Conservation (phyloP, 2,329 filamentous ascomycete species). For the Aspergillus flavus region DNA sequence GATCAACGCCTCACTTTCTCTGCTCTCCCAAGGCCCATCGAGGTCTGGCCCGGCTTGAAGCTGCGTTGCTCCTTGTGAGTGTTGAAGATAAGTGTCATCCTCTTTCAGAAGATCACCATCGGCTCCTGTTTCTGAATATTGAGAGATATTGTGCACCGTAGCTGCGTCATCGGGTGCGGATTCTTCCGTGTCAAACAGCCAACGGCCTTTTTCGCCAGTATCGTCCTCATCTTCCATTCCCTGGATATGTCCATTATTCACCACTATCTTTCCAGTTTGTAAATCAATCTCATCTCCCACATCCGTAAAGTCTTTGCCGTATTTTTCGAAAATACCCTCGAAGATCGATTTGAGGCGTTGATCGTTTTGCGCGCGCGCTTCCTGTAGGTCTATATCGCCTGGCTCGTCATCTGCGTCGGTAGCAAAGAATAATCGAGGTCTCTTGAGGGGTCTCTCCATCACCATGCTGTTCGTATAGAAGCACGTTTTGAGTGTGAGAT, state of each 20-base stretch:
- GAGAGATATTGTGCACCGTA: conserved; percentile 1
- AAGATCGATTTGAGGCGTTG: conserved; percentile 78
- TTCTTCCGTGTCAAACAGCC: conserved; percentile 12
- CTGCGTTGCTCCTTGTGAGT: conserved; percentile 9
- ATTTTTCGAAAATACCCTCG: conserved; percentile 87
- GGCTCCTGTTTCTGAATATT: conserved; percentile 8
- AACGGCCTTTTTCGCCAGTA: conserved; percentile 16
- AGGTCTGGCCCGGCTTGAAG: conserved; percentile 10
- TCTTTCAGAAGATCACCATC: conserved; percentile 9
- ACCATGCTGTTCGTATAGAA: background rate
- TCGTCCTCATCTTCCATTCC: conserved; percentile 34
- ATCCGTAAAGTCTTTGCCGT: conserved; percentile 77
- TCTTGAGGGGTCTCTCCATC: conserved; percentile 54
- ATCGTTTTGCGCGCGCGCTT: conserved; percentile 68
- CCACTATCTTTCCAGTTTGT: conserved; percentile 75
- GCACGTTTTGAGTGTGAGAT: background rate
- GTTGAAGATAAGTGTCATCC: conserved; percentile 10
- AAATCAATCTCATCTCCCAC: conserved; percentile 90
- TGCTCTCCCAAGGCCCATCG: conserved; percentile 2
- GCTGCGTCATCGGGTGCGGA: background rate
- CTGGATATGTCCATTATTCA: conserved; percentile 84
- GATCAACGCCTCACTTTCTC: conserved; percentile 12
- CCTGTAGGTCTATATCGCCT: conserved; percentile 58
- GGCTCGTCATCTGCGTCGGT: conserved; percentile 25
- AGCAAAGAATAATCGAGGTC: conserved; percentile 53